Base-by-base conservation (phyloP, 2,329 filamentous ascomycete genomes). In the Fusarium agapanthi region DNA sequence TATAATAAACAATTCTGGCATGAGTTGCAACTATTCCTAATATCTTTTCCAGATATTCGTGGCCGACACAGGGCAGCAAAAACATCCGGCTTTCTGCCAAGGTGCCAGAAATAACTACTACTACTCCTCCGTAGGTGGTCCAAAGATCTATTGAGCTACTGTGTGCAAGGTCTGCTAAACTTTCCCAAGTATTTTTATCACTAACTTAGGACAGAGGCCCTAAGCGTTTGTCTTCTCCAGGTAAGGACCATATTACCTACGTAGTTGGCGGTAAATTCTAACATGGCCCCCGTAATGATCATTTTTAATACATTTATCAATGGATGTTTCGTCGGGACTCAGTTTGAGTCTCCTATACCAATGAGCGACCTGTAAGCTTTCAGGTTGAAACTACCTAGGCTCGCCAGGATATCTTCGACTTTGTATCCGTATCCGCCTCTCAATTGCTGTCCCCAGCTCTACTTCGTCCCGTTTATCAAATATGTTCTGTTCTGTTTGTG, bases 401-500 rank as follows among this genome's bases (percentile, higher is more conserved):
- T 43, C 37, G 32, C 28, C 26, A 59, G 41, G 44, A 61, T 30
- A 43, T 47, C 30, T 47, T 37, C 53, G 15, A 38, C 14, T 69
- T 55, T 61, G 22, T 47, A 40, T 38, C 41, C 30, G n/a, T 51
- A 37, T 47, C 56, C 22, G 40, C 20, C 38, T 41, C 41, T 28
- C 43, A 67, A 34, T 37, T 58, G 22, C 37, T 59, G 15, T 51
- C 38, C 64, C 50, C 41, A 37, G 28, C 40, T 64, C 43, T 41
- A 22, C 30, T 51, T 35, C 34, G 30, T 51, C 34, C 30, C 24
- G 48, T 51, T 51, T 51, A 51, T 35, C n/a, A 51, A 51, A 35
- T 20, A 37, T 57, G 50, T 68, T 51, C 45, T 51, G n/a, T 41
- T 65, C 51, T 35, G 45, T 64, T 69, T 64, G 50, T 69, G 65